Evolutionary conservation across 768 basidiomycete species (phyloP).

Genomic region (Tricholoma hemisulphureum): DNA sequence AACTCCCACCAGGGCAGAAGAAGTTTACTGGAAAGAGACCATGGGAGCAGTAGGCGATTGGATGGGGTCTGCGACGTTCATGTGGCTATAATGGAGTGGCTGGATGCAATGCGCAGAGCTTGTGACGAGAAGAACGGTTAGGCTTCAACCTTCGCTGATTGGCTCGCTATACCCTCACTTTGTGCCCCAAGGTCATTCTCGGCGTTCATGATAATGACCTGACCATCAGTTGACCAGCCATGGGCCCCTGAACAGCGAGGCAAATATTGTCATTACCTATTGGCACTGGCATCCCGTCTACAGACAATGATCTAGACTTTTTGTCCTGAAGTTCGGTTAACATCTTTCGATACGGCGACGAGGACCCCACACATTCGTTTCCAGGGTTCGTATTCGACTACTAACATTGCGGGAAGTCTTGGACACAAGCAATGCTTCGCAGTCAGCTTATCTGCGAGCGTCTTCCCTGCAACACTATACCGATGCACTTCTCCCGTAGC

Average conservation of each 20-base stretch:
- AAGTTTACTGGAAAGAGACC: constrained; percentile 44
- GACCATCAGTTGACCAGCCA: constrained; percentile 35
- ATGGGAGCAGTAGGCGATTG: constrained; percentile 43
- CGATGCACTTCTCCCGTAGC: constrained; percentile 47
- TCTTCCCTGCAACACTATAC: constrained; percentile 53
- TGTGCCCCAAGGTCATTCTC: constrained; percentile 46
- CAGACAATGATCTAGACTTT: constrained; percentile 75
- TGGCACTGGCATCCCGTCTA: constrained; percentile 62
- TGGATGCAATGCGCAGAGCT: constrained; percentile 61
- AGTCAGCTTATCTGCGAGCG: neutral
- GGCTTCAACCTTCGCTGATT: constrained; percentile 15
- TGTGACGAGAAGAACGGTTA: constrained; percentile 60
- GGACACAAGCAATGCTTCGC: constrained; percentile 29
- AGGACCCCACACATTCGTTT: neutral
- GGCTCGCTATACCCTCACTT: constrained; percentile 4
- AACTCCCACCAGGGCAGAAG: constrained; percentile 55
- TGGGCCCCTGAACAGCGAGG: neutral
- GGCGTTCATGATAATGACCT: constrained; percentile 73
- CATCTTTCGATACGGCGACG: neutral
- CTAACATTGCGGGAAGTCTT: constrained; percentile 41
- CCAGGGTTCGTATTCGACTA: constrained; percentile 42
- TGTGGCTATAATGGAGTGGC: constrained; percentile 33
- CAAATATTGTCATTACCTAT: constrained; percentile 47
- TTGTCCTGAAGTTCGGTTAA: constrained; percentile 45
- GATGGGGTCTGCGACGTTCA: constrained; percentile 54